Evolutionary conservation across 495 filamentous ascomycete genomes (phyloP).

Genomic region (Trichocladium uniseriatum): DNA sequence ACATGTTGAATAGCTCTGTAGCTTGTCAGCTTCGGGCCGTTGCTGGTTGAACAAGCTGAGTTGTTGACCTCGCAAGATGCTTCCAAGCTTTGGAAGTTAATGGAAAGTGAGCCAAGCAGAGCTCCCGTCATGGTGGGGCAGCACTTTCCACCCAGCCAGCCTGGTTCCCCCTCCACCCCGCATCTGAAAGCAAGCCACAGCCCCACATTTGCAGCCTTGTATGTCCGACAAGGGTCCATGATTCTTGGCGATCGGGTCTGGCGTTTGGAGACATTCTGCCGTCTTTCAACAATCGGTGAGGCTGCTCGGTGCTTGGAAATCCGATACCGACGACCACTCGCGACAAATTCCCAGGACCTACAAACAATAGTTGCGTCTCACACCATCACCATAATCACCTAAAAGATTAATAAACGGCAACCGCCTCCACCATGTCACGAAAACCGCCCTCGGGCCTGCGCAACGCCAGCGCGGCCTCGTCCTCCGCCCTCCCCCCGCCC

Average conservation of each 20-base stretch:
- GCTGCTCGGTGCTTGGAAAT: not conserved
- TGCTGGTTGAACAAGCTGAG: no score
- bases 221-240: not conserved
- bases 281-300: no score
- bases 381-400: not conserved
- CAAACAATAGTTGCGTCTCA: not conserved
- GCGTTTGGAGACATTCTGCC: no score
- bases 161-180: conserved; percentile 3
- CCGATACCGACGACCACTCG: not conserved
- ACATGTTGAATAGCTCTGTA: conserved; percentile 10
- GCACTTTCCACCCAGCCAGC: not conserved
- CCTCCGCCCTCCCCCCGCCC: conserved; percentile 12
- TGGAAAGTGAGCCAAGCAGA: conserved; percentile 13
- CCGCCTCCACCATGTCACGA: conserved; percentile 24
- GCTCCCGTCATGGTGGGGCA: conserved; percentile 12
- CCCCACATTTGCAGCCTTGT: conserved; percentile 4
- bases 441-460: conserved; percentile 7
- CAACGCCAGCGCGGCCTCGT: not conserved
- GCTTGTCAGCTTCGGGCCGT: no score
- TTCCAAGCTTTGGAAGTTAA: conserved; percentile 20
- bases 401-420: not conserved
- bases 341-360: not conserved
- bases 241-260: not conserved
- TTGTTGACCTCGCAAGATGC: no score
- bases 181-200: not conserved